Percentiles rank a stretch among this genome's conserved stretches.
Evolutionary conservation across 805 yeast species (phyloP).

Genomic region (Millerago galiae): DNA sequence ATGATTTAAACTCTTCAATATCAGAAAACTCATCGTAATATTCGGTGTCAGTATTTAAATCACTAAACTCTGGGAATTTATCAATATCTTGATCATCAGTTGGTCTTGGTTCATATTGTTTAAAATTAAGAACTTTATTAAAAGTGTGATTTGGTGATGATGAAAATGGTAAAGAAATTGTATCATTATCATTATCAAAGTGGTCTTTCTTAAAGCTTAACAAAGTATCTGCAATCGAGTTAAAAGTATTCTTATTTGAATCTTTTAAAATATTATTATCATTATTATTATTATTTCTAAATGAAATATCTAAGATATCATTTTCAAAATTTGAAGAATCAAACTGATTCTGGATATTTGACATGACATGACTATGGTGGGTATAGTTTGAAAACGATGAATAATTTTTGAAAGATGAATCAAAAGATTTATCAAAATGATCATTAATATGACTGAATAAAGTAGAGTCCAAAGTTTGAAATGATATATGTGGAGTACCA

Average conservation of each 20-base stretch:
- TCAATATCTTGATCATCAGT: constrained; percentile 6
- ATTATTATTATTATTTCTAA: not conserved
- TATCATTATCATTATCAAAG: not conserved
- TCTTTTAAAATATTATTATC: no score
- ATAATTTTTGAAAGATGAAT: not conserved
- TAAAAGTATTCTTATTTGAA: not conserved
- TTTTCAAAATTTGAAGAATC: constrained; percentile 1
- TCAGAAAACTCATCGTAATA: no score
- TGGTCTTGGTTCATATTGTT: constrained; percentile 17
- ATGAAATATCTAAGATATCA: constrained; percentile 4
- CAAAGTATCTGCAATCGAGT: not conserved
- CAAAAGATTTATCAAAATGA: not conserved
- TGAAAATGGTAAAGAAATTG: constrained; percentile 4
- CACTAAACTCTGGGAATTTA: not conserved
- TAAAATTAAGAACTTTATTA: constrained; percentile 9
- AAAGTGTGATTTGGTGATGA: constrained; percentile 12
- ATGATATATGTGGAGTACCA: not conserved
- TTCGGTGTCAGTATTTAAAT: not conserved
- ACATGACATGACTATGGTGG: not conserved
- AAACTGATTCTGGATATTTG: not conserved
- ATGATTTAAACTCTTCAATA: no score
- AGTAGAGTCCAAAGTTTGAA: no score
- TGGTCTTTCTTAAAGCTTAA: constrained; percentile 1
- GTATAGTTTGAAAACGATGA: constrained; percentile 3
- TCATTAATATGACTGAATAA: not conserved